Conservation (phyloP, 2,329 filamentous ascomycete species). For the Emmonsiellopsis sp. region DNA sequence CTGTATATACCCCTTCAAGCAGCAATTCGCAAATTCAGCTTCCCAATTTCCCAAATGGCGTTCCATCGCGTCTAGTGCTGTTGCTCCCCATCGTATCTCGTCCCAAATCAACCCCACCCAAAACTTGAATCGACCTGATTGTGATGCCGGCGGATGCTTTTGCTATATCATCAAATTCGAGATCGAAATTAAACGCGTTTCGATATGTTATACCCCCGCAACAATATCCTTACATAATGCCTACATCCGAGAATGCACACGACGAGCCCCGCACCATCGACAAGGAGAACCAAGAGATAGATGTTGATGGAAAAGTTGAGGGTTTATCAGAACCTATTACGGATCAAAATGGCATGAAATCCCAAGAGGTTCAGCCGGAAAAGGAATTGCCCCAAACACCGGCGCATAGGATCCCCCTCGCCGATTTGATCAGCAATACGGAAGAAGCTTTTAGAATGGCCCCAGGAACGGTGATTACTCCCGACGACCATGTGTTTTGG, state of each 20-base stretch:
- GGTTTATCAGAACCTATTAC: background rate
- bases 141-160: conserved; percentile 6
- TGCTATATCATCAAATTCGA: conserved; percentile 21
- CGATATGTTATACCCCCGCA: conserved; percentile 5
- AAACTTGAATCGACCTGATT: conserved; percentile 8
- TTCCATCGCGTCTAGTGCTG: background rate
- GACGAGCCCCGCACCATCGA: background rate
- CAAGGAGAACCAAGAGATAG: background rate
- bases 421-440: conserved; percentile 52
- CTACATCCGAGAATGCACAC: background rate
- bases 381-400: conserved; percentile 49
- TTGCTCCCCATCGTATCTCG: background rate
- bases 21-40: too few relatives aligned
- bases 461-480: conserved; percentile 43
- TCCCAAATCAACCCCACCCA: background rate
- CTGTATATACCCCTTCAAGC: too few relatives aligned
- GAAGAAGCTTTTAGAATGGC: conserved; percentile 44
- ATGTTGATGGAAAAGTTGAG: background rate
- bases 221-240: background rate
- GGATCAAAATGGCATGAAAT: background rate
- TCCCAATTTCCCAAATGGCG: background rate
- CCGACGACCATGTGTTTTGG: conserved; percentile 55
- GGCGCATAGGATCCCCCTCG: conserved; percentile 48
- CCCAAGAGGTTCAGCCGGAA: conserved; percentile 18
- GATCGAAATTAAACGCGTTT: conserved; percentile 31